phyloP scores from a whole-genome alignment of 1,284 basidiomycete species.

The Exobasidium rhododendri region DNA sequence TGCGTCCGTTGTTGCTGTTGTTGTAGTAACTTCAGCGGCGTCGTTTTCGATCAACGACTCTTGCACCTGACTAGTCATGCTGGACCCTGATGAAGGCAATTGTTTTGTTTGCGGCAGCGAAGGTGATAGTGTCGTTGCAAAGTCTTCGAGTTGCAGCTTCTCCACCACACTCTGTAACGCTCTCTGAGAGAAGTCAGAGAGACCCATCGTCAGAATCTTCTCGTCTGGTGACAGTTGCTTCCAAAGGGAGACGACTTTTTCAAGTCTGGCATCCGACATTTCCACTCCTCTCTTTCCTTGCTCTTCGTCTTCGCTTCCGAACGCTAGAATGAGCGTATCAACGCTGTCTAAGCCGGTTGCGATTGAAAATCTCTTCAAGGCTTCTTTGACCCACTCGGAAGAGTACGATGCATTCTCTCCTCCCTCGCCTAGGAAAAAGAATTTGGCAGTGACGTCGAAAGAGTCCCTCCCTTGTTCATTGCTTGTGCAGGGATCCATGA shows the following conservation, averaged over 20 bases:
- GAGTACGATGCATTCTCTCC: not conserved
- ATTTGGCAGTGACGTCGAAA: conserved; percentile 48
- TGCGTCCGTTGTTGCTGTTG: not conserved
- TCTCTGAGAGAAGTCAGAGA: conserved; percentile 30
- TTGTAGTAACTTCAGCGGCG: too few species aligned
- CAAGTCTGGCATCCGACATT: not conserved
- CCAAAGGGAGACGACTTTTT: conserved; percentile 19
- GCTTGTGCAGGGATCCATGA: conserved; percentile 12
- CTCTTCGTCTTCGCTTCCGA: conserved; percentile 19
- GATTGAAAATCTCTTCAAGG: conserved; percentile 28
- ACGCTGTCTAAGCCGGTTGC: conserved; percentile 42
- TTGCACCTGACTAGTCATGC: not conserved
- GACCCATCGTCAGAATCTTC: conserved; percentile 33
- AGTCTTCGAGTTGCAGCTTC: not conserved
- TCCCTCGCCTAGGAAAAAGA: conserved; percentile 34
- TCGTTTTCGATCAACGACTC: not conserved
- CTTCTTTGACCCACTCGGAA: conserved; percentile 29
- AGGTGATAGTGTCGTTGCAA: not conserved
- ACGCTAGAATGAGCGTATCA: conserved; percentile 38
- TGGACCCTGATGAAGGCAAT: not conserved
- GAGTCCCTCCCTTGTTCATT: conserved; percentile 19
- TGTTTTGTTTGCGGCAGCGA: not conserved
- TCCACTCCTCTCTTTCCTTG: not conserved
- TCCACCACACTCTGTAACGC: conserved; percentile 1
- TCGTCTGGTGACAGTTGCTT: conserved; percentile 32